Evolutionary conservation across 352 stramenopile genomes (phyloP).

Genomic region (Globisporangium mamillatum): DNA sequence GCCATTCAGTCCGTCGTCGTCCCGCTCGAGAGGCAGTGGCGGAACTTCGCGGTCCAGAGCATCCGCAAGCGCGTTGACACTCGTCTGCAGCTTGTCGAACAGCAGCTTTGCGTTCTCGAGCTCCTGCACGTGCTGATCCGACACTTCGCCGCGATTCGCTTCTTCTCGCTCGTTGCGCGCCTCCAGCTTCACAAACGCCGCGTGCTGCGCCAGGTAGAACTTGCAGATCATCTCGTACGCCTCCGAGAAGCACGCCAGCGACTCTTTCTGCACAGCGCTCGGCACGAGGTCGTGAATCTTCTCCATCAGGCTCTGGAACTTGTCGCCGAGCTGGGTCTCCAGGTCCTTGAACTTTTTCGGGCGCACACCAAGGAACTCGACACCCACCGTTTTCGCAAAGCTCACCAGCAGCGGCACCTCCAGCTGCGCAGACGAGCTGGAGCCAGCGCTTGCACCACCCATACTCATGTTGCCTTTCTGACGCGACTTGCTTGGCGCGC

Average conservation of each 20-base stretch:
- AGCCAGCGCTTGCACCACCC: not conserved
- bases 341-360: slow-evolving; percentile 69
- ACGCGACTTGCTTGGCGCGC: slow-evolving; percentile 35
- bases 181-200: slow-evolving; percentile 89
- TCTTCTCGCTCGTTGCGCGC: slow-evolving; percentile 92
- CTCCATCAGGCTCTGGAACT: slow-evolving; percentile 40
- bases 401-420: slow-evolving; percentile 94
- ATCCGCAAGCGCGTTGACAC: slow-evolving; percentile 77
- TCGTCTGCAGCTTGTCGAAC: slow-evolving; percentile 86
- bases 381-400: slow-evolving; percentile 91
- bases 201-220: slow-evolving; percentile 90
- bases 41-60: slow-evolving; percentile 77
- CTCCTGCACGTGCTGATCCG: slow-evolving; percentile 70
- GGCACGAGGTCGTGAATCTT: slow-evolving; percentile 56
- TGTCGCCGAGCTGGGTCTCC: slow-evolving; percentile 27
- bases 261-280: slow-evolving; percentile 53
- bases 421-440: slow-evolving; percentile 43
- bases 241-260: slow-evolving; percentile 81
- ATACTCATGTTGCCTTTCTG: slow-evolving; percentile 45
- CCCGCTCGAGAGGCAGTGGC: slow-evolving; percentile 53
- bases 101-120: slow-evolving; percentile 69
- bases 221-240: slow-evolving; percentile 88
- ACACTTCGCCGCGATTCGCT: slow-evolving; percentile 74
- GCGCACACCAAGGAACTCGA: slow-evolving; percentile 83
- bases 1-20: slow-evolving; percentile 48